A percentile compares a stretch with the other conserved stretches of the same genome.
Evolutionary conservation across 2,329 filamentous ascomycete genomes (phyloP).

Genomic region (Pseudogymnoascus sp.): DNA sequence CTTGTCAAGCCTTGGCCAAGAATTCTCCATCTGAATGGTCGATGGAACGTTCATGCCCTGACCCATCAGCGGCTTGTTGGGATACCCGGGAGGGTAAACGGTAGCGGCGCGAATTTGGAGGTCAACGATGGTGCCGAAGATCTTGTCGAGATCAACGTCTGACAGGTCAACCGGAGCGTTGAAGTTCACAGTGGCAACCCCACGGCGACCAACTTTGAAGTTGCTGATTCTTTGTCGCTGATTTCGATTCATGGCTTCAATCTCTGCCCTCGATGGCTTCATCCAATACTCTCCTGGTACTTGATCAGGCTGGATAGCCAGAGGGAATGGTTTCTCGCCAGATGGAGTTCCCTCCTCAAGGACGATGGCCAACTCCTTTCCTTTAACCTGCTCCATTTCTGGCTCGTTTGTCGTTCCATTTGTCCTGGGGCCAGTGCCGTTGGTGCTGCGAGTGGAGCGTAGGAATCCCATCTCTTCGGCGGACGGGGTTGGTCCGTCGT

Average conservation of each 20-base stretch:
- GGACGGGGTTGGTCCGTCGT: constrained; percentile 41
- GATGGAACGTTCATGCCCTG: constrained; percentile 90
- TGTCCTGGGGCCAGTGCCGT: constrained; percentile 35
- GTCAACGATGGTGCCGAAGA: constrained; percentile 67
- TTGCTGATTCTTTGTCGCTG: constrained; percentile 65
- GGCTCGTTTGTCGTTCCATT: constrained; percentile 34
- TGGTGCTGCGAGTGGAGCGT: constrained; percentile 40
- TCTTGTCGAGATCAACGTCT: constrained; percentile 67
- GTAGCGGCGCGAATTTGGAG: constrained; percentile 73
- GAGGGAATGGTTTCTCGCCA: constrained; percentile 8
- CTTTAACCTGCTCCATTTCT: constrained; percentile 64
- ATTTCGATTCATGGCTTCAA: constrained; percentile 70
- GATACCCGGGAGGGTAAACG: constrained; percentile 56
- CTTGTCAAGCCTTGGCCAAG: constrained; percentile 70
- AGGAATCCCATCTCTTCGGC: constrained; percentile 52
- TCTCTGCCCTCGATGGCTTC: constrained; percentile 63
- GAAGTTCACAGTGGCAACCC: constrained; percentile 76
- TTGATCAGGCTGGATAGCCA: constrained; percentile 17
- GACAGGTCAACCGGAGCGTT: constrained; percentile 75
- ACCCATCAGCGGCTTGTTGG: constrained; percentile 73
- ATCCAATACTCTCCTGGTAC: constrained; percentile 77
- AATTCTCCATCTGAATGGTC: constrained; percentile 80
- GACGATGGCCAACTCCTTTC: constrained; percentile 71
- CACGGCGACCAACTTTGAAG: constrained; percentile 75
- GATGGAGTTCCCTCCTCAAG: constrained; percentile 48